A percentile compares a stretch with the other conserved stretches of the same genome.
Evolutionary conservation across 495 filamentous ascomycete genomes (phyloP).

Genomic region (Daldinia bambusicola): DNA sequence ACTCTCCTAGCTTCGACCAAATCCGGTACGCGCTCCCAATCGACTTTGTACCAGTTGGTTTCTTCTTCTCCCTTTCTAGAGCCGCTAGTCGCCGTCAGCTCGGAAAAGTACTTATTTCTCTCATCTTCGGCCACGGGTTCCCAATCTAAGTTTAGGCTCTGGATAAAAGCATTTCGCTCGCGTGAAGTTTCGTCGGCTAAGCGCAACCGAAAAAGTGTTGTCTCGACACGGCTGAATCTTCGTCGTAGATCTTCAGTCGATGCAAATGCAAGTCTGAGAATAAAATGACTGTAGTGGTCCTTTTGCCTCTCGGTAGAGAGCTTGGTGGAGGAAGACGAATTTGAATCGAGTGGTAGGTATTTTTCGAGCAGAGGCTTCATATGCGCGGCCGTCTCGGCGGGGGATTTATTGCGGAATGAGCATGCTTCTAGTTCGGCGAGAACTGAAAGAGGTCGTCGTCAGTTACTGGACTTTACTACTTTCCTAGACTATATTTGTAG

Average conservation of each 20-base stretch:
- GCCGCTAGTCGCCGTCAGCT: constrained; percentile 50
- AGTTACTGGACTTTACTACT: constrained; percentile 13
- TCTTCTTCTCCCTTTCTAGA: constrained; percentile 70
- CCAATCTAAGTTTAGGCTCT: constrained; percentile 74
- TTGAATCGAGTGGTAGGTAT: constrained; percentile 84
- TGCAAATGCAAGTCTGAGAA: constrained; percentile 92
- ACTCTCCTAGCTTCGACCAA: constrained; percentile 83
- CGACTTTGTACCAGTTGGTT: constrained; percentile 86
- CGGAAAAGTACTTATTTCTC: constrained; percentile 61
- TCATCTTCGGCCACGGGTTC: constrained; percentile 83
- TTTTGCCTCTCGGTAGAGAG: constrained; percentile 83
- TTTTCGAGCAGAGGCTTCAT: constrained; percentile 85
- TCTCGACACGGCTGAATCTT: constrained; percentile 87
- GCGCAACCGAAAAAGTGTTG: constrained; percentile 84
- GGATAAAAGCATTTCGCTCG: constrained; percentile 81
- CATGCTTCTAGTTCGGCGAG: constrained; percentile 96
- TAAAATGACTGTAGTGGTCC: constrained; percentile 98
- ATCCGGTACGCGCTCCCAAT: constrained; percentile 93
- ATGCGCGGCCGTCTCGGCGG: constrained; percentile 78
- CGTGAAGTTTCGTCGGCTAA: constrained; percentile 73
- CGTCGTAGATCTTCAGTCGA: constrained; percentile 90
- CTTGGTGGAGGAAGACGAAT: constrained; percentile 67
- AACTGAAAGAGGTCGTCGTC: constrained; percentile 61
- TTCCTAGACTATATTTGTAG: neutral
- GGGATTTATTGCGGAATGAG: constrained; percentile 88